Evolutionary conservation across 257 asterid species (phyloP).

Genomic region (Leonotis leonurus): DNA sequence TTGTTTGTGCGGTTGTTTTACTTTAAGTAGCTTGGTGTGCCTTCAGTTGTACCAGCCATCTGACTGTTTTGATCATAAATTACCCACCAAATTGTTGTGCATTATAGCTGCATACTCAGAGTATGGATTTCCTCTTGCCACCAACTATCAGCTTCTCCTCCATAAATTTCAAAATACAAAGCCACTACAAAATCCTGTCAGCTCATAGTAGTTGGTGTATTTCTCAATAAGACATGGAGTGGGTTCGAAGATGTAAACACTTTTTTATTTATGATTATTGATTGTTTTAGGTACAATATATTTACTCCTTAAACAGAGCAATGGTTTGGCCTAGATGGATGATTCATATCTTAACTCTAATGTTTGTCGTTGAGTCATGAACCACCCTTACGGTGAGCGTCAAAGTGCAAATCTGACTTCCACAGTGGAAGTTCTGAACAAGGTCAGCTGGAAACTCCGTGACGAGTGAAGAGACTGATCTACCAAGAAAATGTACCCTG

Average conservation of each 20-base stretch:
- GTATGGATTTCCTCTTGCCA: background rate
- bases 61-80: background rate
- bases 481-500: background rate
- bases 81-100: background rate
- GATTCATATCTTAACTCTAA: background rate
- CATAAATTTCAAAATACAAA: background rate
- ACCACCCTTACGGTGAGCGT: background rate
- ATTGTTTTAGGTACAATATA: too few relatives aligned
- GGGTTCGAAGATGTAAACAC: background rate
- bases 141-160: background rate
- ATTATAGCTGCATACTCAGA: background rate
- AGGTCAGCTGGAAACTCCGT: background rate
- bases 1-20: background rate
- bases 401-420: background rate
- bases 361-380: too few relatives aligned
- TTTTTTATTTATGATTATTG: too few relatives aligned
- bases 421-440: too few relatives aligned
- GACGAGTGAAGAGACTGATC: background rate
- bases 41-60: background rate
- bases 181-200: background rate
- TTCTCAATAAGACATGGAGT: background rate
- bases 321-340: background rate
- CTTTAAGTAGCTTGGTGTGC: background rate
- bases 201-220: background rate
- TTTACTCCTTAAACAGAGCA: background rate